Conservation (phyloP, 768 basidiomycete species). For the Kwoniella botswanensis region DNA sequence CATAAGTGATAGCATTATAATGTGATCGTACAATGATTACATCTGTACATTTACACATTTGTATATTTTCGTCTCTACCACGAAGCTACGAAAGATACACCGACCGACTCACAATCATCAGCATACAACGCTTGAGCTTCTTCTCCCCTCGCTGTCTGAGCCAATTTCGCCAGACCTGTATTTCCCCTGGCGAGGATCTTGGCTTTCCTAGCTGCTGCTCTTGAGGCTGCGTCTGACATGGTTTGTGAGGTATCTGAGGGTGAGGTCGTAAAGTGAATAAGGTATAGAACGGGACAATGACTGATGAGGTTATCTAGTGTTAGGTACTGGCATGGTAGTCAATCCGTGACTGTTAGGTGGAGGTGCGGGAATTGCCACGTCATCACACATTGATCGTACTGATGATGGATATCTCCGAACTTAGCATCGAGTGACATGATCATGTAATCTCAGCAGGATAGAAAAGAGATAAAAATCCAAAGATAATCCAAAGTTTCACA, state of each 20-base stretch:
- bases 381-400: not conserved
- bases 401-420: not conserved
- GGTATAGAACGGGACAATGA: not conserved
- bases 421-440: not conserved
- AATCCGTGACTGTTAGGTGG: too few relatives aligned
- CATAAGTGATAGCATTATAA: not conserved
- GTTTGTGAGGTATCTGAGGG: not conserved
- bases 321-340: too few relatives aligned
- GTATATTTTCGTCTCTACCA: too few relatives aligned
- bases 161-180: constrained; percentile 51
- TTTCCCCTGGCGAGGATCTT: constrained; percentile 57
- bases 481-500: not conserved
- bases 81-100: not conserved
- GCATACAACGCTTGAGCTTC: constrained; percentile 54
- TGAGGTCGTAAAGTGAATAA: not conserved
- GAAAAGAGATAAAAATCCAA: too few relatives aligned
- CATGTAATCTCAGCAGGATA: not conserved
- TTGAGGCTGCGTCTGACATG: constrained; percentile 46
- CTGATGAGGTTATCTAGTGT: too few relatives aligned
- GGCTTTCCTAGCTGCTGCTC: constrained; percentile 55
- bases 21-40: too few relatives aligned
- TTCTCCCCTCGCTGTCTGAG: constrained; percentile 56
- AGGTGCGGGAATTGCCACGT: not conserved
- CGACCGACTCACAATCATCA: constrained; percentile 40
- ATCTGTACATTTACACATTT: too few relatives aligned